Evolutionary conservation across 148 eudicot genomes (phyloP).

Genomic region (Amaranthus hypochondriacus): DNA sequence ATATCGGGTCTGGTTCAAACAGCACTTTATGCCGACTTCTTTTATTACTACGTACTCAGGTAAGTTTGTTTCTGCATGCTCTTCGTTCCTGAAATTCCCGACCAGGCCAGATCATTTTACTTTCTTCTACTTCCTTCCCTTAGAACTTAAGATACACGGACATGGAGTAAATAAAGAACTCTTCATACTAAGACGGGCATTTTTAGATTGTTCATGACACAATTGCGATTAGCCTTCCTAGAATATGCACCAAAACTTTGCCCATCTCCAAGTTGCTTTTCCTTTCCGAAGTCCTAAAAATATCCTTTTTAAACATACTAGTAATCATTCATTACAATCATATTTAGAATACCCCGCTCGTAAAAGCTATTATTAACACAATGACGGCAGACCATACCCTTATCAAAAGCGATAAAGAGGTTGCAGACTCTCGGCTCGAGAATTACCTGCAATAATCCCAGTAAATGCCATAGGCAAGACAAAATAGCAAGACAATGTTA

Average conservation of each 20-base stretch:
- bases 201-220: background rate
- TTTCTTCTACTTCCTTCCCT: background rate
- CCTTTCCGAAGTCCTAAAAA: background rate
- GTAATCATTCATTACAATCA: background rate
- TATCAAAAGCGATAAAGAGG: too few relatives aligned
- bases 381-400: too few relatives aligned
- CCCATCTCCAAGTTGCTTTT: background rate
- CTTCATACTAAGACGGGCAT: background rate
- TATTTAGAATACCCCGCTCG: too few relatives aligned
- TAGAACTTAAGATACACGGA: background rate
- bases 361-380: too few relatives aligned
- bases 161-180: background rate
- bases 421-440: too few relatives aligned
- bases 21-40: constrained; percentile 47
- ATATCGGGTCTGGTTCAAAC: constrained; percentile 53
- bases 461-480: too few relatives aligned
- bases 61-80: constrained; percentile 10
- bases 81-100: background rate
- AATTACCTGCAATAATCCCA: too few relatives aligned
- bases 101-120: background rate
- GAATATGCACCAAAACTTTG: background rate
- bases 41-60: constrained; percentile 46
- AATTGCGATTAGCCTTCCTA: background rate
- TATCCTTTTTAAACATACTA: background rate
- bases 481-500: too few relatives aligned